These are phyloP conservation scores for Halophytophthora polymorphica DNA, from an alignment of 352 stramenopile genomes.

Conservation along the genomic window DNA sequence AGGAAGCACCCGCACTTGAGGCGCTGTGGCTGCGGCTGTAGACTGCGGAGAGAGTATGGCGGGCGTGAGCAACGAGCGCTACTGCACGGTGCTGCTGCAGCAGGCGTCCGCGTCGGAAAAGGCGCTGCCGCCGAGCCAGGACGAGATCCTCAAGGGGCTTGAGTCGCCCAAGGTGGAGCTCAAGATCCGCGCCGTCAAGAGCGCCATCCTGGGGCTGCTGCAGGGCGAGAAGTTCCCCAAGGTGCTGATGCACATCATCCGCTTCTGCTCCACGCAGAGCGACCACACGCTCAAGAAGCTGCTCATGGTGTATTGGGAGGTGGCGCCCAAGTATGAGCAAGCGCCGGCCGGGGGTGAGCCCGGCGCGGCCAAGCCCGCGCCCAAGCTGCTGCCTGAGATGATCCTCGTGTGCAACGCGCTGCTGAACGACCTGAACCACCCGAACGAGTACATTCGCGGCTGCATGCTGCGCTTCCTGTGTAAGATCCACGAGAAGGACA, in stretches of 20 bases:
- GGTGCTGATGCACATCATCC: constrained; percentile 99
- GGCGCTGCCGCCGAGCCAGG: constrained; percentile 76
- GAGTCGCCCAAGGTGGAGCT: constrained; percentile 94
- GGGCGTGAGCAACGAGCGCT: constrained; percentile 83
- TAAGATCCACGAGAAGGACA: constrained; percentile 99
- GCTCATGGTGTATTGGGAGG: constrained; percentile 99
- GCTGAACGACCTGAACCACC: constrained; percentile 99
- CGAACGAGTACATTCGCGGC: constrained; percentile 99
- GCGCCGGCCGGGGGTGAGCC: constrained; percentile 23
- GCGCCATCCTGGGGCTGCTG: constrained; percentile 96
- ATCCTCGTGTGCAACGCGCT: constrained; percentile 99
- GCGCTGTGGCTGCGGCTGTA: background rate
- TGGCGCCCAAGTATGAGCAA: constrained; percentile 97
- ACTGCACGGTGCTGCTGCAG: constrained; percentile 83
- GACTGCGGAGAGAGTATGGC: constrained; percentile 19
- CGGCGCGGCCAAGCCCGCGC: constrained; percentile 31
- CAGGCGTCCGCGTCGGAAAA: constrained; percentile 53
- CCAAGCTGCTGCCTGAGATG: constrained; percentile 99
- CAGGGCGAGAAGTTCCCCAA: constrained; percentile 98
- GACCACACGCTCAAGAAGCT: constrained; percentile 99
- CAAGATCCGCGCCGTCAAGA: constrained; percentile 98
- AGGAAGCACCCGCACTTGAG: background rate
- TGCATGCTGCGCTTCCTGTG: constrained; percentile 99
- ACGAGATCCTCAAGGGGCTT: constrained; percentile 97
- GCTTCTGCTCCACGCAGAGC: constrained; percentile 98